Evolutionary conservation across 805 yeast genomes (phyloP).

Genomic region (Lipomyces anomalus): DNA sequence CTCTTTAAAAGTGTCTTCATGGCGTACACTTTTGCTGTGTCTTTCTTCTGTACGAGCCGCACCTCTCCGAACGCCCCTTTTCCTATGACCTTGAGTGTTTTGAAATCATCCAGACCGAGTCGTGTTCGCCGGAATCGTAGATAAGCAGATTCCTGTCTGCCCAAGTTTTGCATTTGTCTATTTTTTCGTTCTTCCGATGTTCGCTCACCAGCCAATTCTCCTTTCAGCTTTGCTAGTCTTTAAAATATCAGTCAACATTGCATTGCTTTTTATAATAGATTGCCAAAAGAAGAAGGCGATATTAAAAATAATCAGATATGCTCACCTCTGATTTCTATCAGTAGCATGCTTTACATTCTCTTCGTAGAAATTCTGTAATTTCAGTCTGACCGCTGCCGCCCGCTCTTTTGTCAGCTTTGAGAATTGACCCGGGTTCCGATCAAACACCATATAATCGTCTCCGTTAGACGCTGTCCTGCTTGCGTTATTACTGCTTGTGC

Average conservation of each 20-base stretch:
- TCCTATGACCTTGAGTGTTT: constrained; percentile 84
- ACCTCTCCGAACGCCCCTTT: constrained; percentile 99
- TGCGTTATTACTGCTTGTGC: constrained; percentile 3
- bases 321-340: constrained; percentile 78
- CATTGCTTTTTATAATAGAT: not conserved
- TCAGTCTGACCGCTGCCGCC: constrained; percentile 76
- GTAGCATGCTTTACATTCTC: constrained; percentile 86
- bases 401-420: constrained; percentile 73
- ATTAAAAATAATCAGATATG: not conserved
- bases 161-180: constrained; percentile 74
- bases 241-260: not conserved
- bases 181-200: constrained; percentile 80
- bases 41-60: constrained; percentile 84
- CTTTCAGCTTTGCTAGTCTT: constrained; percentile 62
- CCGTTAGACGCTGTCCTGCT: constrained; percentile 3
- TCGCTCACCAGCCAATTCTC: constrained; percentile 69
- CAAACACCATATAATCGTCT: constrained; percentile 60
- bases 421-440: constrained; percentile 73
- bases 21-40: constrained; percentile 86
- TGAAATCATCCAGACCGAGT: constrained; percentile 74
- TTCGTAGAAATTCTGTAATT: constrained; percentile 78
- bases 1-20: constrained; percentile 87
- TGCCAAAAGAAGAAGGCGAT: not conserved
- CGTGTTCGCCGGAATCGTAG: constrained; percentile 79
- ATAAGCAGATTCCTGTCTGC: constrained; percentile 83